phyloP scores from a whole-genome alignment of 192 early-diverging fungal genomes.

The Chytriomyces hyalinus region DNA sequence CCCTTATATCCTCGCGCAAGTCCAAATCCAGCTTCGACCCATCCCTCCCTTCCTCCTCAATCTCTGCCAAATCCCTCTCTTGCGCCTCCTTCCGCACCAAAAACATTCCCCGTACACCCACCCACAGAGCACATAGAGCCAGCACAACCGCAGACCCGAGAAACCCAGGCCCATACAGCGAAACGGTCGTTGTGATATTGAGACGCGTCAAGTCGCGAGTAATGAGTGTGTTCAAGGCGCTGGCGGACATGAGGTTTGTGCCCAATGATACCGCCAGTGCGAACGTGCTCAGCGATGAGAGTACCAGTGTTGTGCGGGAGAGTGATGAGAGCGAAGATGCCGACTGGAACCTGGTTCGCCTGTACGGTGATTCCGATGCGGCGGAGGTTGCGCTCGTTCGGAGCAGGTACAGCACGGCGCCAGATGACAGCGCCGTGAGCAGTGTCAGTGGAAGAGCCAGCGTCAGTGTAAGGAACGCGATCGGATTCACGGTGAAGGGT shows the following conservation, averaged over 20 bases:
- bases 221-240: not conserved
- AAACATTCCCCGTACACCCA: not conserved
- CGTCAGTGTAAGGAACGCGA: not conserved
- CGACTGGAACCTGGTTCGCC: too few species aligned
- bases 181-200: not conserved
- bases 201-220: not conserved
- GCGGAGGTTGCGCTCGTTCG: too few species aligned
- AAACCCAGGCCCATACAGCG: not conserved
- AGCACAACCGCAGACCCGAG: not conserved
- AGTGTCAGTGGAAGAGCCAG: not conserved
- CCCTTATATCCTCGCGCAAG: too few species aligned
- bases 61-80: too few species aligned
- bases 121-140: not conserved
- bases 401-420: too few species aligned
- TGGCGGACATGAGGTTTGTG: not conserved
- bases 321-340: not conserved
- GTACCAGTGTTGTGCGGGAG: not conserved
- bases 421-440: not conserved
- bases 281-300: not conserved
- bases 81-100: too few species aligned
- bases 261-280: not conserved
- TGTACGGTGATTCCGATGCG: too few species aligned
- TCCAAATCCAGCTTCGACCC: too few species aligned
- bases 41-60: too few species aligned
- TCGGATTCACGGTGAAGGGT: constrained; percentile 4